Evolutionary conservation across 306 rosid species (phyloP).

Genomic region (Dalbergia cultrata): DNA sequence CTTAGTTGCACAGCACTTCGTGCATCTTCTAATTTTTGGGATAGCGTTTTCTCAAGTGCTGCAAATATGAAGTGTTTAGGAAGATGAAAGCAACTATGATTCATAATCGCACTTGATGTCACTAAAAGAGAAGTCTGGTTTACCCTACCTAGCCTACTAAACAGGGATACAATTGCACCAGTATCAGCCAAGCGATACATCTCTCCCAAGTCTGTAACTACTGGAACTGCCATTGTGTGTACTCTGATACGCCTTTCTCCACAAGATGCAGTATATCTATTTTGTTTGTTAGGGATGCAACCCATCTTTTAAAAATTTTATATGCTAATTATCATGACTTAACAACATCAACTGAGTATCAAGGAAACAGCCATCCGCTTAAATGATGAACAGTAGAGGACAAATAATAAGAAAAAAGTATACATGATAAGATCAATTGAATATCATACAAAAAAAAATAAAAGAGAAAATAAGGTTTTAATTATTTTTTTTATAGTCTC

Average conservation of each 20-base stretch:
- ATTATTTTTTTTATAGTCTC: neutral
- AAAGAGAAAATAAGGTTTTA: neutral
- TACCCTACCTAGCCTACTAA: conserved; percentile 84
- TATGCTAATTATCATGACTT: conserved; percentile 36
- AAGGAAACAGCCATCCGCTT: conserved; percentile 33
- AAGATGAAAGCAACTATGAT: conserved; percentile 47
- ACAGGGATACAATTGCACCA: conserved; percentile 85
- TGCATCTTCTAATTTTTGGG: conserved; percentile 92
- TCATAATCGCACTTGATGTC: conserved; percentile 24
- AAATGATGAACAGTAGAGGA: conserved; percentile 18
- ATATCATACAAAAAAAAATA: neutral
- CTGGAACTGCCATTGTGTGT: conserved; percentile 94
- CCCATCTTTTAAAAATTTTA: conserved; percentile 14
- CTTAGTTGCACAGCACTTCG: conserved; percentile 78
- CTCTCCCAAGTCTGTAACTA: conserved; percentile 87
- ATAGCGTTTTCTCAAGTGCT: conserved; percentile 92
- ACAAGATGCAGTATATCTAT: conserved; percentile 97
- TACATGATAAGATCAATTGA: conserved; percentile 4
- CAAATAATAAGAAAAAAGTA: conserved; percentile 31
- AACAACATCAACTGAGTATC: conserved; percentile 34
- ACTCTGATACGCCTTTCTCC: conserved; percentile 98
- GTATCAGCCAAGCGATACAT: conserved; percentile 91
- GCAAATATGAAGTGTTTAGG: conserved; percentile 58
- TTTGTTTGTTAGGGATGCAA: conserved; percentile 64
- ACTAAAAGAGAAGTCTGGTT: conserved; percentile 36